phyloP scores from a whole-genome alignment of 768 basidiomycete species.

The Sarcodon aspratus region DNA sequence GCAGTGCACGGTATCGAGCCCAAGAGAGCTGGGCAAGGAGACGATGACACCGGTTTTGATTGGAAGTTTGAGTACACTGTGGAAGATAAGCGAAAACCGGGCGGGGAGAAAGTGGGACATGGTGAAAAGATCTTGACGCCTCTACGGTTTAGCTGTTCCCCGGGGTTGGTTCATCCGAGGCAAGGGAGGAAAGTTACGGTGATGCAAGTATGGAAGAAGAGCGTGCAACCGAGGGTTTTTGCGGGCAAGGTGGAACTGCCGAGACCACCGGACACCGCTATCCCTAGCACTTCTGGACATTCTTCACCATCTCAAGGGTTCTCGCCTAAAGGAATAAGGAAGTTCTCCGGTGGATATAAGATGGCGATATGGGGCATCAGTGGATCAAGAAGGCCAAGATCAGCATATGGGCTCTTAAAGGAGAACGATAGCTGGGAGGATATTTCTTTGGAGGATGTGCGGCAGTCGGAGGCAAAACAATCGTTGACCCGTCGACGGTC shows the following conservation, averaged over 20 bases:
- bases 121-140: conserved; percentile 71
- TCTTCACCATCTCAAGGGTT: too few relatives aligned
- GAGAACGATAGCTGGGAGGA: too few relatives aligned
- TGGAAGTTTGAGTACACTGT: conserved; percentile 82
- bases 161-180: conserved; percentile 44
- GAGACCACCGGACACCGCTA: background rate
- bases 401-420: too few relatives aligned
- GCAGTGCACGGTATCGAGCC: conserved; percentile 58
- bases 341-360: too few relatives aligned
- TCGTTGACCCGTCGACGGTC: too few relatives aligned
- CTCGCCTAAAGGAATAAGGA: too few relatives aligned
- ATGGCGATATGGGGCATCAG: too few relatives aligned
- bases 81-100: conserved; percentile 39
- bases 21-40: conserved; percentile 10
- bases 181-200: conserved; percentile 59
- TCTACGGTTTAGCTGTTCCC: conserved; percentile 66
- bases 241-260: conserved; percentile 51
- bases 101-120: conserved; percentile 20
- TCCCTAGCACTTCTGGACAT: background rate
- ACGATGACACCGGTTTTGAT: conserved; percentile 19
- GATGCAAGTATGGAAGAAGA: conserved; percentile 65
- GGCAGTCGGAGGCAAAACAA: too few relatives aligned
- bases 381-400: too few relatives aligned
- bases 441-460: too few relatives aligned
- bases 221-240: conserved; percentile 48